Evolutionary conservation across 1,139 yeast genomes (phyloP).

Genomic region (Yarrowia galli): DNA sequence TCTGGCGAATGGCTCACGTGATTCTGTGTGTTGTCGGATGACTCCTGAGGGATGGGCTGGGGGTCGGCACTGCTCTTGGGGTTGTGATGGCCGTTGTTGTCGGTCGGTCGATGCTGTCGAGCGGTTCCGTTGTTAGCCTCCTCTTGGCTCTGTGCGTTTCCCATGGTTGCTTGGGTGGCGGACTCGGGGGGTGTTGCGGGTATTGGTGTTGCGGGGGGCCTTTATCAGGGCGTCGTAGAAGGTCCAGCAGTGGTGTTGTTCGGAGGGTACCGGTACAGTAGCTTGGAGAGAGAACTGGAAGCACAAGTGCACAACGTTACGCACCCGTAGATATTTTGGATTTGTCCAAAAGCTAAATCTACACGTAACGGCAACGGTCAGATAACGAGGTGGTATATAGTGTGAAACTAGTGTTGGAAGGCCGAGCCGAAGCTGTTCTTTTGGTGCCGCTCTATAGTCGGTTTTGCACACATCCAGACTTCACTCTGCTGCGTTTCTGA

Average conservation of each 20-base stretch:
- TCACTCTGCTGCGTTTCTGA: too few species aligned
- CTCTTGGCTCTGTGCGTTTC: slow-evolving; percentile 38
- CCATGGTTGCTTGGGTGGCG: slow-evolving; percentile 19
- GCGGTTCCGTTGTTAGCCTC: slow-evolving; percentile 20
- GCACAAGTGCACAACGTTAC: slow-evolving; percentile 16
- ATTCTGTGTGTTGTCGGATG: not conserved
- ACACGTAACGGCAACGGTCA: slow-evolving; percentile 12
- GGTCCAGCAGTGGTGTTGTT: slow-evolving; percentile 1
- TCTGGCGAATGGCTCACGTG: slow-evolving; percentile 33
- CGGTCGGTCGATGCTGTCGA: not conserved
- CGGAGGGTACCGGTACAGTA: not conserved
- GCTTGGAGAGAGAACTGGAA: slow-evolving; percentile 2
- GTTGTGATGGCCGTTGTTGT: not conserved
- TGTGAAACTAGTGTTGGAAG: too few species aligned
- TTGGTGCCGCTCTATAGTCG: too few species aligned
- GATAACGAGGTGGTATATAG: too few species aligned
- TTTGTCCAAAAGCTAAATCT: slow-evolving; percentile 11
- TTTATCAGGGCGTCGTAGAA: not conserved
- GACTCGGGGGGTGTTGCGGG: not conserved
- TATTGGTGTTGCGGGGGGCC: slow-evolving; percentile 2
- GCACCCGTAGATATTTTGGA: slow-evolving; percentile 29
- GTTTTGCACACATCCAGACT: too few species aligned
- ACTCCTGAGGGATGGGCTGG: slow-evolving; percentile 24
- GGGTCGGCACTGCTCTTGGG: not conserved
- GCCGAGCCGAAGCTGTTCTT: too few species aligned